Conservation (phyloP, 2,329 filamentous ascomycete species). For the Fusarium domesticum region DNA sequence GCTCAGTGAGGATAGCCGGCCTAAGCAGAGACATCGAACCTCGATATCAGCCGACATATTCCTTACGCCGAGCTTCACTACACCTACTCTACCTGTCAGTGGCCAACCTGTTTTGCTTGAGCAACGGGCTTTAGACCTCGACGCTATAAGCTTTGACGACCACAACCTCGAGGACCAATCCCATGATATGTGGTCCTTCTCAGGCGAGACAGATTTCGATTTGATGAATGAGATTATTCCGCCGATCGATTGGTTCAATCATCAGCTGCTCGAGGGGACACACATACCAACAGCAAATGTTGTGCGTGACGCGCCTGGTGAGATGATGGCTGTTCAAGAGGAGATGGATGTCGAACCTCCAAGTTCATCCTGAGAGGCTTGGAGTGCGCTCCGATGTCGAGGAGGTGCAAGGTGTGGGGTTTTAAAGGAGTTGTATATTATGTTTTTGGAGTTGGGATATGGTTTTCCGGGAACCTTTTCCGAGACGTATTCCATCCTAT, state of each 20-base stretch:
- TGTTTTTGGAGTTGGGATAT: no score
- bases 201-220: not conserved
- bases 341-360: no score
- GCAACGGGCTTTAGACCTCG: not conserved
- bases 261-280: constrained; percentile 1
- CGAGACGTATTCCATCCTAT: no score
- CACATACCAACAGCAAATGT: constrained; percentile 2
- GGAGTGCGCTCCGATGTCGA: no score
- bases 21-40: not conserved
- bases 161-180: not conserved
- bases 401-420: no score
- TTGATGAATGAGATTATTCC: not conserved
- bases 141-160: not conserved
- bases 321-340: no score
- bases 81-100: not conserved
- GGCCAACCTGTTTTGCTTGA: no score
- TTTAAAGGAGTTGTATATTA: no score
- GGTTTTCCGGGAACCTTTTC: no score
- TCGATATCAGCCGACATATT: not conserved
- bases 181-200: constrained; percentile 2
- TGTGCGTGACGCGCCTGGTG: no score
- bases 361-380: no score
- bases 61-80: not conserved
- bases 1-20: not conserved
- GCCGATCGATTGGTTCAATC: constrained; percentile 2